Conservation (phyloP, 2,329 filamentous ascomycete genomes). For the Alternaria rosae region DNA sequence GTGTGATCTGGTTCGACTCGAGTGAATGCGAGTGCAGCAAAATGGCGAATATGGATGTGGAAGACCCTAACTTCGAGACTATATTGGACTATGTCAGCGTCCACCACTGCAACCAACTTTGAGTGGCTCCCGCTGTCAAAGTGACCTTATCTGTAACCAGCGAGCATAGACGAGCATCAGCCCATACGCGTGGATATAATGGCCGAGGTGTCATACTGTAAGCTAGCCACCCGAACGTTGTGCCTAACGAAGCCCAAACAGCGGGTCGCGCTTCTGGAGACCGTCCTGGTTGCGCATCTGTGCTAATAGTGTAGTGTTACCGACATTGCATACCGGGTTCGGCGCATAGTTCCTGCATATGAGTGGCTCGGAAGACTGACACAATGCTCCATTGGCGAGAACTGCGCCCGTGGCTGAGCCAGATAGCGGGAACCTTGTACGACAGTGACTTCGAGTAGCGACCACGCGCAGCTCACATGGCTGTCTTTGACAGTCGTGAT, state of each 20-base stretch:
- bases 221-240: not conserved
- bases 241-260: constrained; percentile 1
- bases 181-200: not conserved
- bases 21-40: not conserved
- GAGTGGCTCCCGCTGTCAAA: constrained; percentile 13
- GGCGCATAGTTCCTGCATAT: constrained; percentile 38
- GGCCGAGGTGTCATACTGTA: constrained; percentile 6
- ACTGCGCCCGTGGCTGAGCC: constrained; percentile 8
- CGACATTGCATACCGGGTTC: constrained; percentile 28
- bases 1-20: not conserved
- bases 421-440: constrained; percentile 25
- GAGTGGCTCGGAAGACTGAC: constrained; percentile 15
- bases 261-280: constrained; percentile 1
- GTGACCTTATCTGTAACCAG: constrained; percentile 8
- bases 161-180: constrained; percentile 1
- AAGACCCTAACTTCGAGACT: too few species aligned
- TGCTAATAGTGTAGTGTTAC: constrained; percentile 14
- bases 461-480: constrained; percentile 42
- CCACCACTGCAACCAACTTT: not conserved
- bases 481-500: constrained; percentile 43
- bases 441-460: constrained; percentile 26
- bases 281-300: constrained; percentile 7
- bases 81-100: not conserved
- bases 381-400: constrained; percentile 4
- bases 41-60: not conserved